Conservation (phyloP, 2,329 filamentous ascomycete genomes). For the Cladophialophora yegresii region DNA sequence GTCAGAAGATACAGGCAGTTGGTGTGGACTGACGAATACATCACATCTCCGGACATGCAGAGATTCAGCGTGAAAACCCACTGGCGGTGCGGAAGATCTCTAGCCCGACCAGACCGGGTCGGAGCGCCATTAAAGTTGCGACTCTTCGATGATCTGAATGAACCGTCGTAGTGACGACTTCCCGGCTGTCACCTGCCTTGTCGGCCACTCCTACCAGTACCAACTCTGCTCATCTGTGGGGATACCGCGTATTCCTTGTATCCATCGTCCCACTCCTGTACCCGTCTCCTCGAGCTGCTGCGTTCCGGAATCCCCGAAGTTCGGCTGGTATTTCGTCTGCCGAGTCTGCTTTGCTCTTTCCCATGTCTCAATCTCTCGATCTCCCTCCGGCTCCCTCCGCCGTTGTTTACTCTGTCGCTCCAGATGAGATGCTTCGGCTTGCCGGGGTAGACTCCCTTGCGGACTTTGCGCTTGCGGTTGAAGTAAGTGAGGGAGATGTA, state of each 20-base stretch:
- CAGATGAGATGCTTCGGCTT: slow-evolving; percentile 42
- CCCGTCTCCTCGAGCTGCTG: slow-evolving; percentile 4
- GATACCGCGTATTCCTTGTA: slow-evolving; percentile 19
- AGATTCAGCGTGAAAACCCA: background rate
- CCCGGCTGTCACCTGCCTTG: background rate
- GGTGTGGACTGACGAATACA: background rate
- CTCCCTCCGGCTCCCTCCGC: slow-evolving; percentile 41
- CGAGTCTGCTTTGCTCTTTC: slow-evolving; percentile 19
- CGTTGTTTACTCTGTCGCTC: slow-evolving; percentile 43
- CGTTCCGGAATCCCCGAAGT: background rate
- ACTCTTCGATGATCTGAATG: no score
- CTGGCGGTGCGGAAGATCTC: background rate
- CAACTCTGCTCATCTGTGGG: slow-evolving; percentile 7
- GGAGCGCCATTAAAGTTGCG: background rate
- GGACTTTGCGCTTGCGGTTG: slow-evolving; percentile 43
- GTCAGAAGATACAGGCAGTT: background rate
- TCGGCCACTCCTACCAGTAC: slow-evolving; percentile 6
- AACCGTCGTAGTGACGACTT: no score
- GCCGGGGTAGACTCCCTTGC: slow-evolving; percentile 44
- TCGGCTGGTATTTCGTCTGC: slow-evolving; percentile 20
- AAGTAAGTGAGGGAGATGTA: slow-evolving; percentile 47
- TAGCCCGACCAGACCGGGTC: background rate
- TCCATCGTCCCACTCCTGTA: slow-evolving; percentile 27
- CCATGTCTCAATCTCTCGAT: slow-evolving; percentile 39
- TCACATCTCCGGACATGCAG: background rate